These are phyloP conservation scores for Pythium guiyangense DNA, from an alignment of 352 stramenopile genomes.

Conservation along the genomic window DNA sequence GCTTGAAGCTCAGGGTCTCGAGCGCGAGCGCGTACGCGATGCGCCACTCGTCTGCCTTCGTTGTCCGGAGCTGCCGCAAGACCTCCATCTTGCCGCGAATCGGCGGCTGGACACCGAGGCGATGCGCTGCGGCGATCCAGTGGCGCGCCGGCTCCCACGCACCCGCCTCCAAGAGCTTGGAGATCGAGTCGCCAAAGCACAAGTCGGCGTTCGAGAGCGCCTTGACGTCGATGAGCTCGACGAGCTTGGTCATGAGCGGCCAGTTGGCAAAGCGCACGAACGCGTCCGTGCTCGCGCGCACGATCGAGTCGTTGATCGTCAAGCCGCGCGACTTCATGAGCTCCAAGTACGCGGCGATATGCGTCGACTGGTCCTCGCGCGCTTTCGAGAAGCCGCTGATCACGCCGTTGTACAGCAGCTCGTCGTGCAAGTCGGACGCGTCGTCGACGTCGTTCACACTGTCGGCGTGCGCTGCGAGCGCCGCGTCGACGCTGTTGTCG, in stretches of 20 bases:
- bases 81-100: constrained; percentile 65
- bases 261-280: constrained; percentile 68
- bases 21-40: constrained; percentile 67
- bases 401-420: constrained; percentile 71
- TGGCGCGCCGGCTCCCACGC: constrained; percentile 45
- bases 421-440: constrained; percentile 30
- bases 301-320: constrained; percentile 67
- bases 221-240: constrained; percentile 41
- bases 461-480: constrained; percentile 19
- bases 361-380: constrained; percentile 55
- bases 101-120: constrained; percentile 41
- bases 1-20: constrained; percentile 69
- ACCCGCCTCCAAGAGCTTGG: constrained; percentile 64
- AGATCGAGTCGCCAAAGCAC: constrained; percentile 70
- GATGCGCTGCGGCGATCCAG: constrained; percentile 53
- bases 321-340: constrained; percentile 46
- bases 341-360: constrained; percentile 57
- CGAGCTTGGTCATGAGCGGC: constrained; percentile 38
- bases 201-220: constrained; percentile 50
- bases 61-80: constrained; percentile 29
- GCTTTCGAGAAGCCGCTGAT: constrained; percentile 81
- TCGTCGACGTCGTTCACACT: constrained; percentile 23
- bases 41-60: constrained; percentile 50
- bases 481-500: constrained; percentile 20
- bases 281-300: constrained; percentile 66